Evolutionary conservation across 1,284 basidiomycete genomes (phyloP).

Genomic region (Ganoderma sinense): DNA sequence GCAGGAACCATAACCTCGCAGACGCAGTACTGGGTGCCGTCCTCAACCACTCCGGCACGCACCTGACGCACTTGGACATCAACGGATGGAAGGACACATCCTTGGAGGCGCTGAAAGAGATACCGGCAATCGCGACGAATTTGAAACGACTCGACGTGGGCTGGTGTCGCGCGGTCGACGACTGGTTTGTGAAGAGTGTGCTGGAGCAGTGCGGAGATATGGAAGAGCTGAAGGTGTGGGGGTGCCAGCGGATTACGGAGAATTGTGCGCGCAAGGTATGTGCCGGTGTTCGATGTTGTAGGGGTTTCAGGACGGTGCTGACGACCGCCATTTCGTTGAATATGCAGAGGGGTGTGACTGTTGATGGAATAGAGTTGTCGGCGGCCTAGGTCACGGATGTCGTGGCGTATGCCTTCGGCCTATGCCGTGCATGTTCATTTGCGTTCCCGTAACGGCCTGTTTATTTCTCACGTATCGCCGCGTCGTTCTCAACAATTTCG

Average conservation of each 20-base stretch:
- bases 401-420: not conserved
- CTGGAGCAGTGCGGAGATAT: slow-evolving; percentile 63
- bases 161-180: slow-evolving; percentile 88
- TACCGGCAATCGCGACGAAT: slow-evolving; percentile 56
- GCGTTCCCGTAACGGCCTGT: not conserved
- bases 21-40: slow-evolving; percentile 69
- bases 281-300: not conserved
- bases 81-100: slow-evolving; percentile 79
- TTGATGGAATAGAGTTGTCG: slow-evolving; percentile 52
- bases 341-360: slow-evolving; percentile 49
- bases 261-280: slow-evolving; percentile 60
- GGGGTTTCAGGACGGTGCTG: slow-evolving; percentile 11
- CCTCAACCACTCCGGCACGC: slow-evolving; percentile 72
- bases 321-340: not conserved
- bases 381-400: not conserved
- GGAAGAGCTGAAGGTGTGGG: slow-evolving; percentile 72
- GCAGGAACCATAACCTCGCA: slow-evolving; percentile 68
- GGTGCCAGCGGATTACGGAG: slow-evolving; percentile 72
- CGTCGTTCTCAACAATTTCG: too few relatives aligned
- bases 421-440: not conserved
- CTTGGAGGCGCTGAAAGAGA: slow-evolving; percentile 59
- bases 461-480: not conserved
- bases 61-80: slow-evolving; percentile 74
- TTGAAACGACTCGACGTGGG: slow-evolving; percentile 81
- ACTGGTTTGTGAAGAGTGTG: slow-evolving; percentile 81